phyloP scores from a whole-genome alignment of 768 basidiomycete genomes.

The Trametes cingulata region DNA sequence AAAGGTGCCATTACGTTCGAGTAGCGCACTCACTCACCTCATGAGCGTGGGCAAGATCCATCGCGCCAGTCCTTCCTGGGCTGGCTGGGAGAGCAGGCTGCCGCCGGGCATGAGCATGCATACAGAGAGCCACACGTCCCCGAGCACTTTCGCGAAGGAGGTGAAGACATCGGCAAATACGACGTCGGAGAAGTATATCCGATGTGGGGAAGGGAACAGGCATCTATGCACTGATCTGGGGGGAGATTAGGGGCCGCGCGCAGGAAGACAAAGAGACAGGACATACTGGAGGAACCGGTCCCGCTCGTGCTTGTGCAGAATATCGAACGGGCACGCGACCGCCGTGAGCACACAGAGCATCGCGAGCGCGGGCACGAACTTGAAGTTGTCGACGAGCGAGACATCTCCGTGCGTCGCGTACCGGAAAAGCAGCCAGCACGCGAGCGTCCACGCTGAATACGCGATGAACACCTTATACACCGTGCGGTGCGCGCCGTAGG shows the following conservation, averaged over 20 bases:
- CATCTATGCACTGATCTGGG: constrained; percentile 74
- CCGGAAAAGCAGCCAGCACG: constrained; percentile 72
- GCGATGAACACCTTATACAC: constrained; percentile 66
- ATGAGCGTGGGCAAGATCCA: constrained; percentile 85
- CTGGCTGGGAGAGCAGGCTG: constrained; percentile 65
- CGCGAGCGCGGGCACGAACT: constrained; percentile 73
- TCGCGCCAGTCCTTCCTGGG: constrained; percentile 59
- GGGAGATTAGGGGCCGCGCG: background rate
- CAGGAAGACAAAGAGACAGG: background rate
- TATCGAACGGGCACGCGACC: constrained; percentile 67
- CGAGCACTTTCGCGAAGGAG: constrained; percentile 94
- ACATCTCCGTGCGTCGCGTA: constrained; percentile 57
- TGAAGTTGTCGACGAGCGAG: constrained; percentile 68
- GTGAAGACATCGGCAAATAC: constrained; percentile 95
- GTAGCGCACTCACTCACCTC: constrained; percentile 57
- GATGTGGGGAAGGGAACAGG: constrained; percentile 60
- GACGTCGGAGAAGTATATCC: constrained; percentile 87
- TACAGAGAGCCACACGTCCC: constrained; percentile 88
- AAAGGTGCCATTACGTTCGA: background rate
- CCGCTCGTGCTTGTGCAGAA: constrained; percentile 69
- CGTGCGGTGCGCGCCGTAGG: constrained; percentile 51
- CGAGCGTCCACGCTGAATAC: constrained; percentile 62
- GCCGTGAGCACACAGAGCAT: constrained; percentile 55
- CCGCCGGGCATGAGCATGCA: constrained; percentile 87
- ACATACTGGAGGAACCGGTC: constrained; percentile 79